Evolutionary conservation across 257 asterid species (phyloP), one percentile per base, ranked within the genome.

Genomic region (Craterostigma plantagineum): DNA sequence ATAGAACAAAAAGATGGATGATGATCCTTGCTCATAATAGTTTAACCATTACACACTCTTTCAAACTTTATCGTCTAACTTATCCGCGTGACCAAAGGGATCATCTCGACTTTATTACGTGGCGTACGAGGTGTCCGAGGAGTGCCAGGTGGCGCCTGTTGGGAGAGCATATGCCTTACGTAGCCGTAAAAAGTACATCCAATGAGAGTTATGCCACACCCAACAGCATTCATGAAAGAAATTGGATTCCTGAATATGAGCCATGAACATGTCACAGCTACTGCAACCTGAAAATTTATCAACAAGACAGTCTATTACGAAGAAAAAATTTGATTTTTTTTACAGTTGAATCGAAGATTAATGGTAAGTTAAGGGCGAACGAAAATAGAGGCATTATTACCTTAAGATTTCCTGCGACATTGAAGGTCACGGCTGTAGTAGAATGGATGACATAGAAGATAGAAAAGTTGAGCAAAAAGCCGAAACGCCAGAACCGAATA

Each of bases 331-430:
- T 6, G 30, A 23, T 23, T 23, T 23, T 23, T 23, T 23, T 23
- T n/a, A n/a, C n/a, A 5, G 30, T 23, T 23, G 4, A 23, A 23
- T 39, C 14, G 16, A 39, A 11, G 13, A 15, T 13, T n/a, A n/a
- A n/a, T n/a, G n/a, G n/a, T n/a, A n/a, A n/a, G n/a, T n/a, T n/a
- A n/a, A n/a, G n/a, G n/a, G n/a, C n/a, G n/a, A n/a, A n/a, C 45
- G 16, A 41, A n/a, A 16, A 16, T 14, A 18, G 27, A 4, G 51
- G 16, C 11, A 7, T 15, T n/a, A 0, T n/a, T 3, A 81, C 98
- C 98, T 87, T 87, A 11, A 82, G 90, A 52, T 82, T 87, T 63
- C 98, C 98, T 3, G 95, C 98, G 33, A 87, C 98, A 50, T 87
- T 87, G 75, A 87, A 87, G 47, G 98, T 87, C 52, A 87, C 95